Evolutionary conservation across 495 filamentous ascomycete species (phyloP).

Genomic region (Penicillium herquei): DNA sequence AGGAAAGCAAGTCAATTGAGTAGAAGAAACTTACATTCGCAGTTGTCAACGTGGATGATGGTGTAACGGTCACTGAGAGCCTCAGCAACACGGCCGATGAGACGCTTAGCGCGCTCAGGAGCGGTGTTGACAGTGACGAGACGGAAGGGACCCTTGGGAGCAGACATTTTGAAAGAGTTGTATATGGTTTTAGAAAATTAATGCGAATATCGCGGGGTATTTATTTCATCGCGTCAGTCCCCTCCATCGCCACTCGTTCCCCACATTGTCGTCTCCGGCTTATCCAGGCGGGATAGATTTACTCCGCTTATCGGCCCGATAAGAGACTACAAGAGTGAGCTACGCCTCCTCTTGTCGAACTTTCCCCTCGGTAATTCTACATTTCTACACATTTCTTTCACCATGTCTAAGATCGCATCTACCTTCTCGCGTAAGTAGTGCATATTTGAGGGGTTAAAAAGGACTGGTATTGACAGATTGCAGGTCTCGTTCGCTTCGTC

Average conservation of each 20-base stretch:
- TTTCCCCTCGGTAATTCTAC: not conserved
- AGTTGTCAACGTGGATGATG: conserved; percentile 59
- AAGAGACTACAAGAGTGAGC: conserved; percentile 6
- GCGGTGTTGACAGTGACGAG: conserved; percentile 69
- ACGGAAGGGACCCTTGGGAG: conserved; percentile 57
- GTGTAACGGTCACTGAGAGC: conserved; percentile 58
- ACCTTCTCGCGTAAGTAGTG: conserved; percentile 42
- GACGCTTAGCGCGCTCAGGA: conserved; percentile 59
- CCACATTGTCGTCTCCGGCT: conserved; percentile 23
- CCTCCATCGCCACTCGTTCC: conserved; percentile 17
- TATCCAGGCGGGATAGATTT: conserved; percentile 15
- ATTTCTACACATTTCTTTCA: conserved; percentile 1
- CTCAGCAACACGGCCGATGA: conserved; percentile 60
- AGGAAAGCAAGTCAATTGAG: not conserved
- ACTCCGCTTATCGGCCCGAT: conserved; percentile 18
- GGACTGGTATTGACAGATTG: not conserved
- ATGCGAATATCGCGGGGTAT: conserved; percentile 14
- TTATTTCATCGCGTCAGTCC: conserved; percentile 10
- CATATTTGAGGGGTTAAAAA: not conserved
- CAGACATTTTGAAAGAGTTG: conserved; percentile 31
- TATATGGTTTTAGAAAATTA: not conserved
- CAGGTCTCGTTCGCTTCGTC: conserved; percentile 61
- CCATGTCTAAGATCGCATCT: conserved; percentile 44
- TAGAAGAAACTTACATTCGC: conserved; percentile 42
- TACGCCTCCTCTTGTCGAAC: conserved; percentile 3